A percentile compares a stretch with the other conserved stretches of the same genome.
These are phyloP conservation scores for Salix exigua DNA, from an alignment of 345 rosid species.

Conservation along the genomic window DNA sequence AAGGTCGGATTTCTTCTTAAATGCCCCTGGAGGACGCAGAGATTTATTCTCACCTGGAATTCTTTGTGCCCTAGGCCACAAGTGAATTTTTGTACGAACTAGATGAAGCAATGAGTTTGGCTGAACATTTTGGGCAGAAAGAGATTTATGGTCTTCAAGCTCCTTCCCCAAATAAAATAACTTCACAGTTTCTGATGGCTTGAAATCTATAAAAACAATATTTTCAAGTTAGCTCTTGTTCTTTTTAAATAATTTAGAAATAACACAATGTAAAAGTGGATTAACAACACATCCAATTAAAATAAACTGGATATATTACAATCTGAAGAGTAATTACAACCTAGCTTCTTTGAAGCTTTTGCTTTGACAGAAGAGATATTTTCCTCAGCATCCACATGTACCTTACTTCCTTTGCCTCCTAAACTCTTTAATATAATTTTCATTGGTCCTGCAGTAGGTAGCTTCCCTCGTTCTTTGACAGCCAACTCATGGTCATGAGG, in stretches of 20 bases:
- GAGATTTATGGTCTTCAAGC: conserved; percentile 79
- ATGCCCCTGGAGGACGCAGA: conserved; percentile 94
- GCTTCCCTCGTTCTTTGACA: conserved; percentile 77
- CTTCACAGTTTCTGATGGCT: conserved; percentile 78
- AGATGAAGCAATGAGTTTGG: conserved; percentile 91
- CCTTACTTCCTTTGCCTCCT: conserved; percentile 96
- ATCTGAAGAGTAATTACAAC: conserved; percentile 29
- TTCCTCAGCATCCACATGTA: conserved; percentile 85
- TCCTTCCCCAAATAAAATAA: conserved; percentile 78
- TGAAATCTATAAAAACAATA: conserved; percentile 62
- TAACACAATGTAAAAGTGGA: neutral
- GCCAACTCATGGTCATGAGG: conserved; percentile 94
- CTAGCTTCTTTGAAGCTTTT: conserved; percentile 94
- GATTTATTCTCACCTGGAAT: conserved; percentile 90
- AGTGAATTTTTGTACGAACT: conserved; percentile 77
- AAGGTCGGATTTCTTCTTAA: conserved; percentile 98
- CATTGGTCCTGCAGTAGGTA: conserved; percentile 76
- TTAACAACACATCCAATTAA: neutral
- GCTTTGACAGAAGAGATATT: conserved; percentile 68
- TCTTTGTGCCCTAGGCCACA: conserved; percentile 82
- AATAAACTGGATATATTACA: neutral
- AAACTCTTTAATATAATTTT: conserved; percentile 84
- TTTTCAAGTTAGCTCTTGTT: conserved; percentile 14
- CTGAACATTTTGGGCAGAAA: conserved; percentile 73
- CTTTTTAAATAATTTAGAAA: conserved; percentile 2